These are phyloP conservation scores for Russula abietina DNA, from an alignment of 768 basidiomycete species.

Conservation along the genomic window DNA sequence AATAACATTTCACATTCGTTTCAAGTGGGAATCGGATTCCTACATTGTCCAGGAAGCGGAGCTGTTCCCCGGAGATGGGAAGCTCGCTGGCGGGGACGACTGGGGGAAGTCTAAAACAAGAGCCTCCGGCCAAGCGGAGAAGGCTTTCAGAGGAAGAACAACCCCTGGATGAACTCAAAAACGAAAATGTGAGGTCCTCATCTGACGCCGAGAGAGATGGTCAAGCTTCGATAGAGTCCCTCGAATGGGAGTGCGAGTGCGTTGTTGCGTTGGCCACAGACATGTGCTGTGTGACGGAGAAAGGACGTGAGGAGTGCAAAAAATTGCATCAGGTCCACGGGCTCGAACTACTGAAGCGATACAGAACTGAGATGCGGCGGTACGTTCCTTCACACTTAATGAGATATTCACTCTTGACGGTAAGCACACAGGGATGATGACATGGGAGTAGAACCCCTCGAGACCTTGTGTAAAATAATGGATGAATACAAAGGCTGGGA, in stretches of 20 bases:
- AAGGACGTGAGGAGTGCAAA: not conserved
- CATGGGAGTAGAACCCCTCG: not conserved
- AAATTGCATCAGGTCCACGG: not conserved
- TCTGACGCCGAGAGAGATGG: not conserved
- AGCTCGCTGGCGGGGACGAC: not conserved
- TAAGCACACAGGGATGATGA: not conserved
- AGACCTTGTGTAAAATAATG: not conserved
- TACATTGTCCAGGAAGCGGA: not conserved
- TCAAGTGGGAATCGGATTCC: not conserved
- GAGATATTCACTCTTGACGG: not conserved
- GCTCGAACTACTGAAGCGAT: not conserved
- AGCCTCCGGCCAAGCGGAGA: not conserved
- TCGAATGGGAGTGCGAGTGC: not conserved
- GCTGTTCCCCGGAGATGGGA: not conserved
- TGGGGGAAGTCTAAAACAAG: not conserved
- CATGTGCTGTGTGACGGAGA: not conserved
- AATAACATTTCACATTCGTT: not conserved
- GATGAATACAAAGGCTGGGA: not conserved
- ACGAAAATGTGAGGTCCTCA: not conserved
- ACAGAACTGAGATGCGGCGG: not conserved
- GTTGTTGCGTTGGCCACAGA: not conserved
- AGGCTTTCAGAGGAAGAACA: not conserved
- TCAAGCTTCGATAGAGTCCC: not conserved
- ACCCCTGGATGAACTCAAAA: not conserved
- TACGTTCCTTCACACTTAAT: not conserved